Conservation (phyloP, 768 basidiomycete genomes). For the Mycena albidolilacea region DNA sequence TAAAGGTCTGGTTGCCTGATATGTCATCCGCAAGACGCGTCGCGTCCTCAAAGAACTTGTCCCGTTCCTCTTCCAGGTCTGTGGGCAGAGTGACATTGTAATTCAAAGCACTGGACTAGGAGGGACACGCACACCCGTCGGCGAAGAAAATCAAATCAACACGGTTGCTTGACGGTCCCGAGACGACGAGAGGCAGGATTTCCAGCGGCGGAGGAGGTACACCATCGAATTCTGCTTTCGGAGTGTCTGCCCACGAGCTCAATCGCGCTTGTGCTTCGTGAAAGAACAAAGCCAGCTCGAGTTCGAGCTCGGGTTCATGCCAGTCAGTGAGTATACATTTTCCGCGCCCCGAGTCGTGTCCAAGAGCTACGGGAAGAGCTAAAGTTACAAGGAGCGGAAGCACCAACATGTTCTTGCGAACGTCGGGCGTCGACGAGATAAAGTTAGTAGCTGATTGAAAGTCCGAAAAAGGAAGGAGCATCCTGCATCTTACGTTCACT, state of each 20-base stretch:
- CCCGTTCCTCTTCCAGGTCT: slow-evolving; percentile 72
- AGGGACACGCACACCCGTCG: slow-evolving; percentile 75
- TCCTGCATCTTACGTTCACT: no score
- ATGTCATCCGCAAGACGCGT: slow-evolving; percentile 76
- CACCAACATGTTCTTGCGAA: not conserved
- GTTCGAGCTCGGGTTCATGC: slow-evolving; percentile 1
- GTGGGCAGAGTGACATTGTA: not conserved
- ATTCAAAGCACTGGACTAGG: not conserved
- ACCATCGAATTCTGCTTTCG: slow-evolving; percentile 9
- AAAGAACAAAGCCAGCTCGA: not conserved
- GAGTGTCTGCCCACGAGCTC: slow-evolving; percentile 5
- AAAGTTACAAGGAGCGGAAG: slow-evolving; percentile 5
- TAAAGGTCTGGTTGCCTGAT: slow-evolving; percentile 81
- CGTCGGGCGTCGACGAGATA: no score
- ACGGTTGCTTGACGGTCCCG: slow-evolving; percentile 76
- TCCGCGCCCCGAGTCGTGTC: not conserved
- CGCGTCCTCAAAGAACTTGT: slow-evolving; percentile 79
- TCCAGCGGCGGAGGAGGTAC: slow-evolving; percentile 62
- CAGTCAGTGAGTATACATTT: slow-evolving; percentile 14
- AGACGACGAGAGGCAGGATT: slow-evolving; percentile 69
- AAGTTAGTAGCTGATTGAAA: no score
- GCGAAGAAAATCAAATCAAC: slow-evolving; percentile 84
- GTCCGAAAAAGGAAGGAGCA: no score
- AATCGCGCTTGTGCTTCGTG: slow-evolving; percentile 23
- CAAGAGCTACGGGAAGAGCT: not conserved